Conservation (phyloP, 495 filamentous ascomycete species). For the Pyrenula massariospora region DNA sequence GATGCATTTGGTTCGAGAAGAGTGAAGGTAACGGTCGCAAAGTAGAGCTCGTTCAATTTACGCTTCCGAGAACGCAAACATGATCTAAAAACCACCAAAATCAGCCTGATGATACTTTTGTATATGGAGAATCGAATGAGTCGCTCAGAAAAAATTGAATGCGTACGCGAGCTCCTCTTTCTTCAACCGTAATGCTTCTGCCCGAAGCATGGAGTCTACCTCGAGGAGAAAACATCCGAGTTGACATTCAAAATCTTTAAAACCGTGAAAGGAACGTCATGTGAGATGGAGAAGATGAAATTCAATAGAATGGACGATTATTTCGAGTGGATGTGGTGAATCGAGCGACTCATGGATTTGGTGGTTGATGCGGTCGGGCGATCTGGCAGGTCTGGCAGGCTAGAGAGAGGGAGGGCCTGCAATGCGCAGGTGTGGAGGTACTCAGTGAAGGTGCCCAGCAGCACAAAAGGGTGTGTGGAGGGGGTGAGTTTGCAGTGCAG, state of each 20-base stretch:
- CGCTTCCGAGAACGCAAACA: constrained; percentile 69
- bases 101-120: background rate
- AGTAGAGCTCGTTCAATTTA: constrained; percentile 72
- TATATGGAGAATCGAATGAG: background rate
- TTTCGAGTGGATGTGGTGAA: background rate
- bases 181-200: constrained; percentile 45
- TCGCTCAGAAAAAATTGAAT: constrained; percentile 1
- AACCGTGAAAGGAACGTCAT: constrained; percentile 33
- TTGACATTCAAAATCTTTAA: constrained; percentile 38
- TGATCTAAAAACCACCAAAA: constrained; percentile 41
- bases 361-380: background rate
- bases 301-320: background rate
- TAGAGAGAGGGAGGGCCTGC: constrained; percentile 41
- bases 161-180: constrained; percentile 54
- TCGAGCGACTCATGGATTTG: background rate
- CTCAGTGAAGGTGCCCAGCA: constrained; percentile 44
- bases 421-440: constrained; percentile 42
- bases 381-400: constrained; percentile 28
- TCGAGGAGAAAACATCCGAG: constrained; percentile 48
- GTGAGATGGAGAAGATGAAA: constrained; percentile 35
- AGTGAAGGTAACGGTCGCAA: constrained; percentile 32
- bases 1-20: constrained; percentile 34
- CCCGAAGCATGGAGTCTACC: constrained; percentile 44
- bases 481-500: no score
- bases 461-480: constrained; percentile 47